Conservation (phyloP, 345 rosid genomes). For the Eucalyptus paniculata region DNA sequence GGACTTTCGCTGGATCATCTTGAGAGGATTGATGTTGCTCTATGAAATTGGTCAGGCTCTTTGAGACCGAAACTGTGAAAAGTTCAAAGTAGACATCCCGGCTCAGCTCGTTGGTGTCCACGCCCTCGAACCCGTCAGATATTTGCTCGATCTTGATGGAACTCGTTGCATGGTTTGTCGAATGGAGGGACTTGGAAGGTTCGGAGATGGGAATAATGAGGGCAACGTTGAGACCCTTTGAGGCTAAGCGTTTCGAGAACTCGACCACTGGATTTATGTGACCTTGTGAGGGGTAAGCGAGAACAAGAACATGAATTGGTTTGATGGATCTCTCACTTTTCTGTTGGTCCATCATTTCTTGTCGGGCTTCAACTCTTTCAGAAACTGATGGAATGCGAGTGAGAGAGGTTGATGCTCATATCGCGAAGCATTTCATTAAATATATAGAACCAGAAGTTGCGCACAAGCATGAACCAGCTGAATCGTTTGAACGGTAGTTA, state of each 20-base stretch:
- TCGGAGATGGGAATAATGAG: not conserved
- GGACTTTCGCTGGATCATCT: not conserved
- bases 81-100: not conserved
- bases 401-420: not conserved
- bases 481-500: not conserved
- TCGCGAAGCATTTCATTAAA: not conserved
- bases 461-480: not conserved
- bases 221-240: conserved; percentile 7
- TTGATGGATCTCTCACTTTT: not conserved
- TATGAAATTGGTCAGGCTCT: not conserved
- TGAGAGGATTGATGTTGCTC: not conserved
- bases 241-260: conserved; percentile 7
- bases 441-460: not conserved
- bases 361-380: not conserved
- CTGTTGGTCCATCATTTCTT: not conserved
- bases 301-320: not conserved
- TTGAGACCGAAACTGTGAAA: not conserved
- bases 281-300: conserved; percentile 4
- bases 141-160: not conserved
- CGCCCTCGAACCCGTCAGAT: conserved; percentile 1
- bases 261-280: conserved; percentile 17
- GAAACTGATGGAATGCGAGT: not conserved
- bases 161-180: not conserved
- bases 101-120: not conserved
- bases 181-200: not conserved